Evolutionary conservation across 306 rosid species (phyloP).

Genomic region (Lagenaria siceraria): DNA sequence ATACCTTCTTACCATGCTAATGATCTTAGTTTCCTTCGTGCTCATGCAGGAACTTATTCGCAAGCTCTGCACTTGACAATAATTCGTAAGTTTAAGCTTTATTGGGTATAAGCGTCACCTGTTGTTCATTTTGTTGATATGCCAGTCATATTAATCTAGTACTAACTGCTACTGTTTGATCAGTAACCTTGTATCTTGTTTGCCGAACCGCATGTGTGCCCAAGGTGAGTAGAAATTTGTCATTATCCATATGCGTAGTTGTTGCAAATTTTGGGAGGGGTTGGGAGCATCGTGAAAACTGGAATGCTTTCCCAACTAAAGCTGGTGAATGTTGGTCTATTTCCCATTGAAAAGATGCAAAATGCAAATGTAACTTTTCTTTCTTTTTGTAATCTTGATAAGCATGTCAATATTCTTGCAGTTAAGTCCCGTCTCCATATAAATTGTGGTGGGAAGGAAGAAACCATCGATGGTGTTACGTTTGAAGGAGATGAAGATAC

Average conservation of each 20-base stretch:
- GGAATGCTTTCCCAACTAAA: not conserved
- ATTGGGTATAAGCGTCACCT: too few species aligned
- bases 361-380: too few species aligned
- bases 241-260: not conserved
- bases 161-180: not conserved
- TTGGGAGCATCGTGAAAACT: not conserved
- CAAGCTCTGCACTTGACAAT: conserved; percentile 25
- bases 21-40: too few species aligned
- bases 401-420: conserved; percentile 1
- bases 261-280: not conserved
- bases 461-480: not conserved
- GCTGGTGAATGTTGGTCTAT: not conserved
- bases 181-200: conserved; percentile 33
- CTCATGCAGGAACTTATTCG: conserved; percentile 41
- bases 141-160: not conserved
- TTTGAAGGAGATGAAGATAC: conserved; percentile 30
- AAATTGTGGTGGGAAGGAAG: conserved; percentile 43
- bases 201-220: not conserved
- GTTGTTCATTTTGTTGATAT: too few species aligned
- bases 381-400: not conserved
- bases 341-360: not conserved
- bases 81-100: conserved; percentile 28
- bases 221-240: not conserved
- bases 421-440: conserved; percentile 32
- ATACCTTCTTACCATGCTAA: too few species aligned